A percentile compares a stretch with the other conserved stretches of the same genome.
phyloP scores from a whole-genome alignment of 441 rosid genomes.

The Eutrema salsugineum region DNA sequence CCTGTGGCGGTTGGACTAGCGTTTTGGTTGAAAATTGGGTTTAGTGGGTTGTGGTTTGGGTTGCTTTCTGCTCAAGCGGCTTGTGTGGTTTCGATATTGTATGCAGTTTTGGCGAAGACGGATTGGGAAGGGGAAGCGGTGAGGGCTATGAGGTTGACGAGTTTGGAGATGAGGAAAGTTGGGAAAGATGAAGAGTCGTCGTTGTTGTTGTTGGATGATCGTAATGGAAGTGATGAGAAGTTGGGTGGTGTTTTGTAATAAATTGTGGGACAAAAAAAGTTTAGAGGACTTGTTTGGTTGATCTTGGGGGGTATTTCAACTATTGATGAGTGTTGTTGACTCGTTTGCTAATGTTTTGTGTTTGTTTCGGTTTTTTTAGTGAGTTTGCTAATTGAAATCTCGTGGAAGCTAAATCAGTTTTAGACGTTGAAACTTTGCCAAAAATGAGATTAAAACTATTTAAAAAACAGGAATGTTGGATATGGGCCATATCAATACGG shows the following conservation, averaged over 20 bases:
- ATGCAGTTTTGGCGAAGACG: slow-evolving; percentile 52
- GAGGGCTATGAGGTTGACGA: slow-evolving; percentile 55
- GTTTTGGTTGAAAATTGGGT: slow-evolving; percentile 67
- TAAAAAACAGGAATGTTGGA: background rate
- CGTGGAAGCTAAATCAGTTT: background rate
- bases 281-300: slow-evolving; percentile 3
- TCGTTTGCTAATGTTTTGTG: slow-evolving; percentile 7
- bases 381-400: slow-evolving; percentile 12
- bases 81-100: slow-evolving; percentile 66
- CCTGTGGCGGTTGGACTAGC: slow-evolving; percentile 91
- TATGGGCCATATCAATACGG: background rate
- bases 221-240: slow-evolving; percentile 40
- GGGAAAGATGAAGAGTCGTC: slow-evolving; percentile 52
- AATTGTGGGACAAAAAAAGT: background rate
- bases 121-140: slow-evolving; percentile 89
- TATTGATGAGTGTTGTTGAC: slow-evolving; percentile 11
- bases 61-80: slow-evolving; percentile 86
- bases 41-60: slow-evolving; percentile 89
- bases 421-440: background rate
- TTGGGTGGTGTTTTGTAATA: slow-evolving; percentile 28
- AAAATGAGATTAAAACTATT: background rate
- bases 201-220: slow-evolving; percentile 17
- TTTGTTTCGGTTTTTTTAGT: background rate
- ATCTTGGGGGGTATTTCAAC: background rate
- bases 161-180: slow-evolving; percentile 38